Evolutionary conservation across 2,329 filamentous ascomycete species (phyloP).

Genomic region (Pezizomycotina sp.): DNA sequence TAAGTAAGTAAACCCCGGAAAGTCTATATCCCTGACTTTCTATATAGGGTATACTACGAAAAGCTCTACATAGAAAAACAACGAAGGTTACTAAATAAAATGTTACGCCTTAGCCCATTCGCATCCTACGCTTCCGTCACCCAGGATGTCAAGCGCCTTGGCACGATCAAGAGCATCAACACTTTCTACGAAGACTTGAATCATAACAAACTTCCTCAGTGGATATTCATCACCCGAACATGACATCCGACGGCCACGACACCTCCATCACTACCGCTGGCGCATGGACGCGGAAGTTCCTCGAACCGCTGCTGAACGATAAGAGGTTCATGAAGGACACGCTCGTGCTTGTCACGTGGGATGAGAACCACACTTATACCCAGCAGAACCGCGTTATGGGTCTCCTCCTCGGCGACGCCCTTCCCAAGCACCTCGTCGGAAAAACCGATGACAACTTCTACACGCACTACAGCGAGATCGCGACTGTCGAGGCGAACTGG

Average conservation of each 20-base stretch:
- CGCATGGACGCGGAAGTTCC: constrained; percentile 48
- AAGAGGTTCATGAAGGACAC: constrained; percentile 53
- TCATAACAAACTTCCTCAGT: constrained; percentile 50
- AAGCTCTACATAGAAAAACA: no score
- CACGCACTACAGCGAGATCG: constrained; percentile 51
- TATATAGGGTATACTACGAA: no score
- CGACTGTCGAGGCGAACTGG: constrained; percentile 56
- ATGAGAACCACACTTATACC: constrained; percentile 57
- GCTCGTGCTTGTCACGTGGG: constrained; percentile 60
- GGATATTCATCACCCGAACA: constrained; percentile 55
- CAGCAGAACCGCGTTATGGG: constrained; percentile 51
- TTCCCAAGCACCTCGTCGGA: constrained; percentile 47
- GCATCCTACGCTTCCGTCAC: constrained; percentile 52
- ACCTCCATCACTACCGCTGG: constrained; percentile 52
- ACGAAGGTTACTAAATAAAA: no score
- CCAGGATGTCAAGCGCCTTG: constrained; percentile 41
- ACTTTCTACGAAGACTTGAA: constrained; percentile 52
- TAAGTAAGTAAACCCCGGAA: constrained; percentile 35
- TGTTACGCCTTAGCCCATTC: no score
- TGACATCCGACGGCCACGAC: constrained; percentile 64
- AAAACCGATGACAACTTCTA: constrained; percentile 55
- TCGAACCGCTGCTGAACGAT: constrained; percentile 53
- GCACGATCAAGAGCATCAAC: constrained; percentile 57
- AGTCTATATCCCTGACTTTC: no score
- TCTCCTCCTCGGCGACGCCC: constrained; percentile 57